These are phyloP conservation scores for Psidium friedrichsthalianum DNA, from an alignment of 345 rosid species.

Conservation along the genomic window DNA sequence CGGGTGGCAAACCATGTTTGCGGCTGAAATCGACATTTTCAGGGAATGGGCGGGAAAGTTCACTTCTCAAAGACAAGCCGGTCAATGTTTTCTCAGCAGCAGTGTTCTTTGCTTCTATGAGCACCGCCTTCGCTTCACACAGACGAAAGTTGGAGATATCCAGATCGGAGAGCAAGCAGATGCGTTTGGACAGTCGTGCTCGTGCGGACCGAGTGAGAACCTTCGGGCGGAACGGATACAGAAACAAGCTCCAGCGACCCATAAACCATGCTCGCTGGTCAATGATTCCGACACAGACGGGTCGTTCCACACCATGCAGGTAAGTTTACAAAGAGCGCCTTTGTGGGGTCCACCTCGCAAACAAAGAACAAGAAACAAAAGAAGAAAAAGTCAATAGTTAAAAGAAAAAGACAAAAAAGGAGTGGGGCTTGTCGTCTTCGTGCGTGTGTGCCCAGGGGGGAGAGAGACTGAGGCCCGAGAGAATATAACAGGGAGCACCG, in stretches of 20 bases:
- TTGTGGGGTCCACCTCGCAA: no score
- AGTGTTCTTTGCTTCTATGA: neutral
- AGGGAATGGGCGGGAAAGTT: neutral
- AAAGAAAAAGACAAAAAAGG: no score
- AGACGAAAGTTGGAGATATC: neutral
- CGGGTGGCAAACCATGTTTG: neutral
- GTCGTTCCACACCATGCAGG: neutral
- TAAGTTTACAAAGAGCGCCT: neutral
- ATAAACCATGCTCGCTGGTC: neutral
- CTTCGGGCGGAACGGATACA: neutral
- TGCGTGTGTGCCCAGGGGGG: no score
- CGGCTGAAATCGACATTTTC: neutral
- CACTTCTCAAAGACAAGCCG: neutral
- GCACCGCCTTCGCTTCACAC: neutral
- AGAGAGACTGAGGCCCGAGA: no score
- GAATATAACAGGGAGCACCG: no score
- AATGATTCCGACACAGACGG: neutral
- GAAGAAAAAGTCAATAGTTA: no score
- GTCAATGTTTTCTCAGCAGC: neutral
- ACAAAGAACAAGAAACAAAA: no score
- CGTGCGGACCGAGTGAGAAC: neutral
- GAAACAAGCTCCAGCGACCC: neutral
- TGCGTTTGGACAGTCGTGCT: neutral
- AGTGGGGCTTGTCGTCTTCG: no score
- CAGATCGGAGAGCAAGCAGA: neutral